Conservation (phyloP, 2,329 filamentous ascomycete species). For the Botryotinia narcissicola region DNA sequence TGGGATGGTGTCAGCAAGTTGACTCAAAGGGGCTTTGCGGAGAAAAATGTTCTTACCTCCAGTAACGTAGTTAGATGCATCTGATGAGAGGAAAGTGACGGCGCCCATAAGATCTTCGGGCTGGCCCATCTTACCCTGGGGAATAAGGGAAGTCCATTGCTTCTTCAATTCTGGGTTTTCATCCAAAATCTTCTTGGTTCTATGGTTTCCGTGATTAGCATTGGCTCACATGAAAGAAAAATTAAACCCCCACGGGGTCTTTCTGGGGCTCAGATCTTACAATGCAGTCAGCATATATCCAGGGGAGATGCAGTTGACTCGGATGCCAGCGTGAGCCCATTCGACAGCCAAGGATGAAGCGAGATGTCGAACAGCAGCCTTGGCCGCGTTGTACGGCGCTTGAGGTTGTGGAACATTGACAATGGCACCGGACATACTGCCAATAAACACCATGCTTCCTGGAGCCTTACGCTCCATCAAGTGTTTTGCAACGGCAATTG, state of each 20-base stretch:
- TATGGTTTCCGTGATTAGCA: slow-evolving; percentile 40
- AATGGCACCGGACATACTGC: slow-evolving; percentile 89
- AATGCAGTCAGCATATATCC: slow-evolving; percentile 96
- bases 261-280: slow-evolving; percentile 51
- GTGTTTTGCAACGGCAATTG: slow-evolving; percentile 79
- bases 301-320: slow-evolving; percentile 92
- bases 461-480: slow-evolving; percentile 75
- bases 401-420: slow-evolving; percentile 96
- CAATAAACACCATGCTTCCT: slow-evolving; percentile 91
- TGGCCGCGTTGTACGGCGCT: slow-evolving; percentile 87
- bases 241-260: slow-evolving; percentile 10
- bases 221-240: neutral
- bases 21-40: neutral
- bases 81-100: slow-evolving; percentile 65
- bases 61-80: slow-evolving; percentile 59
- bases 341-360: slow-evolving; percentile 87
- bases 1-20: slow-evolving; percentile 8
- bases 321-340: slow-evolving; percentile 83
- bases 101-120: slow-evolving; percentile 93
- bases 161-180: slow-evolving; percentile 87
- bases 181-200: slow-evolving; percentile 89
- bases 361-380: slow-evolving; percentile 87
- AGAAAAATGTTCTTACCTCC: slow-evolving; percentile 39
- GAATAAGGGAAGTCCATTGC: slow-evolving; percentile 90
- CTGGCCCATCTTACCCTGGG: slow-evolving; percentile 87